phyloP scores from a whole-genome alignment of 169 alveolate species.

The Plasmodium gallinaceum region DNA sequence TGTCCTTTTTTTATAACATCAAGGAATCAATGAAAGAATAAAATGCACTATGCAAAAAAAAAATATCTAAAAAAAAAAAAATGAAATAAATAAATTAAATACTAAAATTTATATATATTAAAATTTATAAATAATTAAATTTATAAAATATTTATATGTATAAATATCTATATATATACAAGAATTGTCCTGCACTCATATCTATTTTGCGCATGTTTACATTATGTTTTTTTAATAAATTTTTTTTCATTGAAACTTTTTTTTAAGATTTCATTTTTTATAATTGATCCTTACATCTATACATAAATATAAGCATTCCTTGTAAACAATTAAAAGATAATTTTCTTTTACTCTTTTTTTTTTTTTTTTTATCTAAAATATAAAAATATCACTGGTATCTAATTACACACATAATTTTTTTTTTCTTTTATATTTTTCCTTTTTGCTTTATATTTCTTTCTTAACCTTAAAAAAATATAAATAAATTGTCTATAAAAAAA shows the following conservation, averaged over 20 bases:
- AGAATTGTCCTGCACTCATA: not conserved
- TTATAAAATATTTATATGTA: not conserved
- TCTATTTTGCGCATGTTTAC: conserved; percentile 10
- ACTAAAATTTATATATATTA: not conserved
- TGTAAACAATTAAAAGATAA: not conserved
- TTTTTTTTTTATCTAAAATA: not conserved
- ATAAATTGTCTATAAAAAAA: not conserved
- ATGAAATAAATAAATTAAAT: not conserved
- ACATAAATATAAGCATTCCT: conserved; percentile 1
- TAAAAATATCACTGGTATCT: not conserved
- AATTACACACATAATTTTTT: not conserved
- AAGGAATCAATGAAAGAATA: conserved; percentile 1
- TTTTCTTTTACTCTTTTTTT: not conserved
- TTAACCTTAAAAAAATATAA: not conserved
- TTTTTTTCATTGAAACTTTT: conserved; percentile 32
- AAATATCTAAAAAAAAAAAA: conserved; percentile 2
- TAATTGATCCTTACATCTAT: not conserved
- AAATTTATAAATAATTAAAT: not conserved
- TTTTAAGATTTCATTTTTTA: not conserved
- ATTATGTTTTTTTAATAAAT: conserved; percentile 15
- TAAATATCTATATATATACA: not conserved
- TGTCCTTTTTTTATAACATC: conserved; percentile 17
- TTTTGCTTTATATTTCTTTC: too few species aligned
- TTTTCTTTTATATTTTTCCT: not conserved
- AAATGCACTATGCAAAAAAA: conserved; percentile 16